Conservation (phyloP, 306 rosid genomes). For the Begonia masoniana region DNA sequence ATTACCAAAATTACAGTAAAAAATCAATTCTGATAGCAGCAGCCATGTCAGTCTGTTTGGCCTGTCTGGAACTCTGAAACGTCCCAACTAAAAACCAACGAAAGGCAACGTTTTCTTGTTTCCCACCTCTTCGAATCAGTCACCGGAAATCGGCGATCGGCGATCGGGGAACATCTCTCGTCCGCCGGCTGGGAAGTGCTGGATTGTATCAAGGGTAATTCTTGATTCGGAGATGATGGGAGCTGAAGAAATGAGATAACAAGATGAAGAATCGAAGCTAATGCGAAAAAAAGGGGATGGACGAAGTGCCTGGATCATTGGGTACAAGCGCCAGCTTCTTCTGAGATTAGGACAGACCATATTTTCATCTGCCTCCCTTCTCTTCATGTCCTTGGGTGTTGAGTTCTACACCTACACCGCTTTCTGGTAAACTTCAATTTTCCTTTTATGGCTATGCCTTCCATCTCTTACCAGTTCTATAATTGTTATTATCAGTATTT, state of each 20-base stretch:
- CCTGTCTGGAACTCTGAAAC: no score
- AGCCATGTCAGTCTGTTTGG: no score
- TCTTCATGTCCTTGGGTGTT: constrained; percentile 75
- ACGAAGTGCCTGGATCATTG: constrained; percentile 58
- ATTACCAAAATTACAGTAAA: no score
- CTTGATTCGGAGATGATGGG: not conserved
- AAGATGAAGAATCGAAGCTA: not conserved
- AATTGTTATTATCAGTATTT: no score
- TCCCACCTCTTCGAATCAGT: no score
- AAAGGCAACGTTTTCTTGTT: no score
- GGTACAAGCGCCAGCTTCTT: constrained; percentile 63
- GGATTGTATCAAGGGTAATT: not conserved
- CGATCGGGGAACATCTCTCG: no score
- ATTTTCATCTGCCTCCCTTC: constrained; percentile 74
- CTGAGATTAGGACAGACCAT: constrained; percentile 68
- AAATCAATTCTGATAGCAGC: no score
- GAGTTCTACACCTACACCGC: constrained; percentile 83
- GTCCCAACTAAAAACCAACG: no score
- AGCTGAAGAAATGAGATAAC: not conserved
- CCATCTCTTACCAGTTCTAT: no score
- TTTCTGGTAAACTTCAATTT: constrained; percentile 51
- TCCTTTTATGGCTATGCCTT: not conserved
- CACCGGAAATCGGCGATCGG: no score
- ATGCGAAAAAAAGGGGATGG: constrained; percentile 34
- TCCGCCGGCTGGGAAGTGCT: no score